Evolutionary conservation across 257 asterid species (phyloP).

Genomic region (Euphrasia confusa): DNA sequence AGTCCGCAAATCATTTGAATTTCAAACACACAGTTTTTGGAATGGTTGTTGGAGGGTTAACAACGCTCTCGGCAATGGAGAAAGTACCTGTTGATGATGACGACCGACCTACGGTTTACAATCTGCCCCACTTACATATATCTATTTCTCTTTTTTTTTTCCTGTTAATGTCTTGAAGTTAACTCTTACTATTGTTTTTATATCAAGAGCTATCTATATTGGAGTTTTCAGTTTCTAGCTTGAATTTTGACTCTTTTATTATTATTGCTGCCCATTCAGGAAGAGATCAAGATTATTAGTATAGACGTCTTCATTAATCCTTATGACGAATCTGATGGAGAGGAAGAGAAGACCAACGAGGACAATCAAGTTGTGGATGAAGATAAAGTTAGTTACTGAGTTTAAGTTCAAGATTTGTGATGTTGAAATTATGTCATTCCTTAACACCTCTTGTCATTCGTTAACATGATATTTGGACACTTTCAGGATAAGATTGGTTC

Average conservation of each 20-base stretch:
- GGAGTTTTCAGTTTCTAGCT: background rate
- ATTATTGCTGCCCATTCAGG: slow-evolving; percentile 43
- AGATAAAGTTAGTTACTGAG: slow-evolving; percentile 51
- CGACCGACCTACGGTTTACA: slow-evolving; percentile 81
- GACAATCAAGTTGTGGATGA: slow-evolving; percentile 59
- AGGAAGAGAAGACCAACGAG: slow-evolving; percentile 49
- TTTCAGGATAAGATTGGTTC: slow-evolving; percentile 87
- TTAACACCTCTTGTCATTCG: background rate
- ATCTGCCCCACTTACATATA: slow-evolving; percentile 1
- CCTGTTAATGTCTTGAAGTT: background rate
- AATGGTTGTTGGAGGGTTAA: slow-evolving; percentile 88
- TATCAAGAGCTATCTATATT: background rate
- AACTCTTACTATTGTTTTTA: background rate
- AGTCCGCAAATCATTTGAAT: slow-evolving; percentile 94
- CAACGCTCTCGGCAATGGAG: slow-evolving; percentile 85
- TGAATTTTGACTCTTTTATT: background rate
- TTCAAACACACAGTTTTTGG: slow-evolving; percentile 95
- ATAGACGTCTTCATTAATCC: slow-evolving; percentile 81
- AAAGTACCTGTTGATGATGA: slow-evolving; percentile 84
- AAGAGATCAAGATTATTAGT: slow-evolving; percentile 79
- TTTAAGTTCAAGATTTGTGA: slow-evolving; percentile 17
- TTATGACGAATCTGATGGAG: slow-evolving; percentile 72
- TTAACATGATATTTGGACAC: slow-evolving; percentile 12
- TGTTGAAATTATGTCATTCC: slow-evolving; percentile 1
- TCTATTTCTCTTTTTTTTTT: slow-evolving; percentile 11